Percentiles rank a stretch among this genome's conserved stretches.
Evolutionary conservation across 805 yeast species (phyloP).

Genomic region (Nakazawaea sp.): DNA sequence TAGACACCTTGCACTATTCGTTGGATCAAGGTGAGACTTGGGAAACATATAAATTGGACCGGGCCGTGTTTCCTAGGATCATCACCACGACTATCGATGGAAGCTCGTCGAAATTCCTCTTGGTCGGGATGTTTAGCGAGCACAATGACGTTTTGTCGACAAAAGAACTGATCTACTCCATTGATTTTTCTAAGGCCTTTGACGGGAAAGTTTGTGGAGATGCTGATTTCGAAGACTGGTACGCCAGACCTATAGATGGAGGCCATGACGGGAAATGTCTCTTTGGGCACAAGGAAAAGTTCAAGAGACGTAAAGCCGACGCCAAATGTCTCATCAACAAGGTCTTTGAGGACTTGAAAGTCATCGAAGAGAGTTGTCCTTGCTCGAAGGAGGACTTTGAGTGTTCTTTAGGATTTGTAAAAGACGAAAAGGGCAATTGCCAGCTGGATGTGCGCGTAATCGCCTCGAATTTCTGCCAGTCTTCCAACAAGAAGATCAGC

Average conservation of each 20-base stretch:
- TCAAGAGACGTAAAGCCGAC: conserved; percentile 54
- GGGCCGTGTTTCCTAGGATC: conserved; percentile 29
- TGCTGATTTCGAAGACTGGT: conserved; percentile 61
- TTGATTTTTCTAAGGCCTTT: conserved; percentile 57
- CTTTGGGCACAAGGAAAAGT: conserved; percentile 61
- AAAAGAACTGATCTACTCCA: conserved; percentile 22
- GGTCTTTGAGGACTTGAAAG: conserved; percentile 37
- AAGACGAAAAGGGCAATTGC: conserved; percentile 37
- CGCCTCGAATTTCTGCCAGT: conserved; percentile 16
- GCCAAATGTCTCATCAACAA: conserved; percentile 57
- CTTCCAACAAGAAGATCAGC: conserved; percentile 12
- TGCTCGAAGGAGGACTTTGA: conserved; percentile 67
- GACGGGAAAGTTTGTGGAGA: conserved; percentile 30
- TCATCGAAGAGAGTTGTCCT: conserved; percentile 48
- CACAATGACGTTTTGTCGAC: conserved; percentile 12
- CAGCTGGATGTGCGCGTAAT: conserved; percentile 21
- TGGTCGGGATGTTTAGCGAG: conserved; percentile 33
- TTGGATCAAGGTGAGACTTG: conserved; percentile 71
- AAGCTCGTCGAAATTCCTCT: conserved; percentile 50
- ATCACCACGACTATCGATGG: conserved; percentile 64
- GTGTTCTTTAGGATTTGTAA: conserved; percentile 48
- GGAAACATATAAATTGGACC: conserved; percentile 42
- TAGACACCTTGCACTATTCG: conserved; percentile 35
- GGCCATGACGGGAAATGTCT: conserved; percentile 39
- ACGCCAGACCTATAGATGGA: conserved; percentile 31